Evolutionary conservation across 2,329 filamentous ascomycete species (phyloP).

Genomic region (Talaromyces sp.): DNA sequence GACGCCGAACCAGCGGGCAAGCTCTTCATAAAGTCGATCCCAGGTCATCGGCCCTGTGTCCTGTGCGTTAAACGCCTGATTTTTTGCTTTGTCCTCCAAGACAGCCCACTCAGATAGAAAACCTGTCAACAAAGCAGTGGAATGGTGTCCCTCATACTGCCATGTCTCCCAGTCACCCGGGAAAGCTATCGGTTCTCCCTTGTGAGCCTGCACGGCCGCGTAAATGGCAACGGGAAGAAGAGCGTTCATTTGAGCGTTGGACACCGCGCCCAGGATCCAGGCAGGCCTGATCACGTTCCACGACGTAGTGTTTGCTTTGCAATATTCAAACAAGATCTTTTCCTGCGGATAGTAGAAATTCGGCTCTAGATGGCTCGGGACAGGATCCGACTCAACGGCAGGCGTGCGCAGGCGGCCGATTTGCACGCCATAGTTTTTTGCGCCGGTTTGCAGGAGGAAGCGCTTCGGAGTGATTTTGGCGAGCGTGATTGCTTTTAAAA

Average conservation of each 20-base stretch:
- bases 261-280: conserved; percentile 22
- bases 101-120: conserved; percentile 26
- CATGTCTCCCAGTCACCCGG: conserved; percentile 19
- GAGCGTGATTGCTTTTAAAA: conserved; percentile 42
- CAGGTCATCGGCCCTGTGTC: conserved; percentile 22
- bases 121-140: conserved; percentile 19
- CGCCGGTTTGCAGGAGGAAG: conserved; percentile 44
- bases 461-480: conserved; percentile 44
- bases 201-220: conserved; percentile 19
- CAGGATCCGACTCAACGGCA: conserved; percentile 21
- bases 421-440: conserved; percentile 22
- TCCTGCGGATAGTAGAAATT: conserved; percentile 28
- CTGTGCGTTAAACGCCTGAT: conserved; percentile 25
- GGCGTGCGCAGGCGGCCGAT: conserved; percentile 20
- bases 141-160: conserved; percentile 16
- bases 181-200: conserved; percentile 17
- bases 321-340: conserved; percentile 20
- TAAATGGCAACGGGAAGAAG: conserved; percentile 20
- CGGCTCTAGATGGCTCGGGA: conserved; percentile 16
- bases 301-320: conserved; percentile 15
- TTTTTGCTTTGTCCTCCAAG: conserved; percentile 18
- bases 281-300: conserved; percentile 24
- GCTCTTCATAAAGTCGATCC: conserved; percentile 21
- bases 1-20: conserved; percentile 24
- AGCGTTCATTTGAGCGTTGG: conserved; percentile 22